Evolutionary conservation across 768 basidiomycete genomes (phyloP).

Genomic region (Hemileccinum impolitum): DNA sequence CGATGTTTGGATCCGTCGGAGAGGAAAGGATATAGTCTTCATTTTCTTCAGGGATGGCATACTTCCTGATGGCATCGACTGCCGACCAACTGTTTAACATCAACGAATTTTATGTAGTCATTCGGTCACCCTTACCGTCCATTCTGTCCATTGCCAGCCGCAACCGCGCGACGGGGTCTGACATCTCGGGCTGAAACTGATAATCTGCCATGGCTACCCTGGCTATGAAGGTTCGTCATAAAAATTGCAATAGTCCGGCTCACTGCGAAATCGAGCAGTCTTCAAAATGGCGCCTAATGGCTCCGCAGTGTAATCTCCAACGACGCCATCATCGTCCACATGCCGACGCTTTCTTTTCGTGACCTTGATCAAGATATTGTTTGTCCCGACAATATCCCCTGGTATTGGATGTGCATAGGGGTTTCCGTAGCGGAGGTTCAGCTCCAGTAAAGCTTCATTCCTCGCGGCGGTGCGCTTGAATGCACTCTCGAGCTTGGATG

Average conservation of each 20-base stretch:
- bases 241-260: conserved; percentile 27
- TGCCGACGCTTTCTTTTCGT: conserved; percentile 62
- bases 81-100: conserved; percentile 4
- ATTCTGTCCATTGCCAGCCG: conserved; percentile 72
- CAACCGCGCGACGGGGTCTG: conserved; percentile 68
- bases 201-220: conserved; percentile 86
- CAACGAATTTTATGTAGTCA: not conserved
- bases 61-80: conserved; percentile 78
- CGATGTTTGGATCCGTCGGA: conserved; percentile 44
- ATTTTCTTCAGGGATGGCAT: conserved; percentile 62
- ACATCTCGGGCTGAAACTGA: conserved; percentile 74
- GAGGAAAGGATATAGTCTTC: conserved; percentile 53
- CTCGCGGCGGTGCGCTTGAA: conserved; percentile 70
- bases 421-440: conserved; percentile 69
- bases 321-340: conserved; percentile 19
- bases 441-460: conserved; percentile 66
- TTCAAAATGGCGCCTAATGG: conserved; percentile 74
- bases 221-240: not conserved
- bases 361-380: conserved; percentile 85
- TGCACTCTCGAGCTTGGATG: conserved; percentile 64
- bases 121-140: conserved; percentile 59
- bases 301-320: conserved; percentile 74
- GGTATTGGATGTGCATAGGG: conserved; percentile 81
- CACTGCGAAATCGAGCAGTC: conserved; percentile 88
- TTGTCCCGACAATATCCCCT: conserved; percentile 72